These are phyloP conservation scores for Apophysomyces trapeziformis DNA, from an alignment of 371 early-diverging fungal genomes.

Conservation along the genomic window DNA sequence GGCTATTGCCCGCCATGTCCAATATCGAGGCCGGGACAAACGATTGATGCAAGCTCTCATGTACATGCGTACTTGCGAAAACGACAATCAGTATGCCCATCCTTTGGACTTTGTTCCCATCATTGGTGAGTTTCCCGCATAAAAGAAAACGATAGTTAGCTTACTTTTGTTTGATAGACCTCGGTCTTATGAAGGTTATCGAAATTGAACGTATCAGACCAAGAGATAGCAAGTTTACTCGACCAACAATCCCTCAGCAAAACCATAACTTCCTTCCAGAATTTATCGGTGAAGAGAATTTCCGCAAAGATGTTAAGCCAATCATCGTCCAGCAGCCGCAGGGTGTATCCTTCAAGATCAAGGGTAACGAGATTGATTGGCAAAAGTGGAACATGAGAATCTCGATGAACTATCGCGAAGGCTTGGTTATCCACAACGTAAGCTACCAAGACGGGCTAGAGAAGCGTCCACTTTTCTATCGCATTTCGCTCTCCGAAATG, in stretches of 20 bases:
- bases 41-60: constrained; percentile 58
- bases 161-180: constrained; percentile 28
- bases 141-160: not conserved
- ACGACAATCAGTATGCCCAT: constrained; percentile 60
- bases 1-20: constrained; percentile 55
- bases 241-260: constrained; percentile 50
- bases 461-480: constrained; percentile 51
- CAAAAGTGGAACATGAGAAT: constrained; percentile 64
- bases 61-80: constrained; percentile 58
- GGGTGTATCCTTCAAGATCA: constrained; percentile 57
- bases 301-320: constrained; percentile 58
- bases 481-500: constrained; percentile 58
- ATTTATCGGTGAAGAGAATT: constrained; percentile 51
- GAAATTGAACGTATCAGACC: constrained; percentile 52
- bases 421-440: constrained; percentile 58
- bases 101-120: constrained; percentile 59
- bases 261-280: constrained; percentile 58
- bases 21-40: constrained; percentile 43
- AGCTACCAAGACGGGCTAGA: constrained; percentile 53
- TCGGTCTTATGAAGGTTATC: constrained; percentile 49
- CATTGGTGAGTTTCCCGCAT: constrained; percentile 34
- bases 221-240: constrained; percentile 48
- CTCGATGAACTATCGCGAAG: constrained; percentile 62
- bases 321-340: constrained; percentile 56
- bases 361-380: constrained; percentile 58